Percentiles rank a stretch among this genome's conserved stretches.
Evolutionary conservation across 1,284 basidiomycete genomes (phyloP).

Genomic region (Exobasidium rhododendri): DNA sequence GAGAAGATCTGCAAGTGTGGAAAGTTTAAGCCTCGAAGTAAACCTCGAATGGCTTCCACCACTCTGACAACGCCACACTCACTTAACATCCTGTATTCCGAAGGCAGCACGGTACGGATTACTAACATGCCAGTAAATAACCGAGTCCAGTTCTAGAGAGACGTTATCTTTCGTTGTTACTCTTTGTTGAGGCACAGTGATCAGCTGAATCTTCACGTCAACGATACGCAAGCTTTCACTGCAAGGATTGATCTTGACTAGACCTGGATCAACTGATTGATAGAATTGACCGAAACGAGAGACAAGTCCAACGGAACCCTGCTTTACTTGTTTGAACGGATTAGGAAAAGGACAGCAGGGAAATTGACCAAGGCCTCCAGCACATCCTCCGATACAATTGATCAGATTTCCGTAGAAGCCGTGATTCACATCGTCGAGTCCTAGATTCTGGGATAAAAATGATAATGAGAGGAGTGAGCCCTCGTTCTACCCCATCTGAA

Average conservation of each 20-base stretch:
- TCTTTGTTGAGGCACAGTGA: constrained; percentile 76
- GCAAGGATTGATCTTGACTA: constrained; percentile 88
- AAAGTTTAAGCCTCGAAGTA: neutral
- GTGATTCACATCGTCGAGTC: constrained; percentile 29
- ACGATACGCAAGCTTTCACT: constrained; percentile 66
- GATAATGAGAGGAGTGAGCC: neutral
- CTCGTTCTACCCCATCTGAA: too few relatives aligned
- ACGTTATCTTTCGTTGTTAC: constrained; percentile 73
- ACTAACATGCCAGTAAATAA: constrained; percentile 75
- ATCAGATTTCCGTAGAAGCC: constrained; percentile 43
- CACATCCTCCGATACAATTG: constrained; percentile 45
- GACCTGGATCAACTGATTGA: constrained; percentile 87
- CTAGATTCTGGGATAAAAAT: constrained; percentile 19
- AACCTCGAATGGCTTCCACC: too few relatives aligned
- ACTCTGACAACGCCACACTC: too few relatives aligned
- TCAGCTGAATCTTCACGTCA: constrained; percentile 92
- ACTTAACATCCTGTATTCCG: constrained; percentile 69
- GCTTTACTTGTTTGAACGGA: constrained; percentile 68
- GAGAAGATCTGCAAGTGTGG: constrained; percentile 58
- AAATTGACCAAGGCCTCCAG: constrained; percentile 43
- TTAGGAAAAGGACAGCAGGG: constrained; percentile 55
- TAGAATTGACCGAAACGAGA: constrained; percentile 85
- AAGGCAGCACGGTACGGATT: constrained; percentile 70
- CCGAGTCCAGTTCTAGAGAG: constrained; percentile 78
- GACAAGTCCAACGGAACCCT: constrained; percentile 86